Evolutionary conservation across 2,329 filamentous ascomycete species (phyloP), one percentile per base, ranked within the genome.

Genomic region (Trichoderma atrobrunneum): DNA sequence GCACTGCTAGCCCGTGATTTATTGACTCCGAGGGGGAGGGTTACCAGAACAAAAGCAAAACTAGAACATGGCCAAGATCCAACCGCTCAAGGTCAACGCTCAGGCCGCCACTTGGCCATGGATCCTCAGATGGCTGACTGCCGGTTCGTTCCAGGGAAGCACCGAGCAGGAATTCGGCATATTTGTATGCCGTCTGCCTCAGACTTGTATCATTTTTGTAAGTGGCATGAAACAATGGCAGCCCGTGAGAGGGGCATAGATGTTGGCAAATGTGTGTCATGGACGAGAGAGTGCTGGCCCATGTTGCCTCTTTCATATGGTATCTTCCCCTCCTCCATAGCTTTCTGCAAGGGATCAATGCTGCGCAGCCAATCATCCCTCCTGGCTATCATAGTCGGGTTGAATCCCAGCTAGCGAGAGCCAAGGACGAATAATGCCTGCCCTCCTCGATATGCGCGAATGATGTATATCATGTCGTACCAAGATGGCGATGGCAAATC

Each of bases 1-100:
- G 26, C 70, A 56, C 36, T 61, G 36, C 26, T 61, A 48, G 70
- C 54, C 66, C 30, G 34, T 61, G 70, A 57, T 34, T 69, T 69
- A 57, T 68, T 68, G 70, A 59, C 39, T 30, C 32, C 26, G 62
- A 24, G 26, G 65, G 66, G 39, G 36, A 26, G 70, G 66, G 28
- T 36, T 24, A 32, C 24, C 30, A 63, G 43, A 34, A 21, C 21
- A 62, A 72, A 72, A 69, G 21, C 30, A 43, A 72, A 62, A 32
- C 12, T 12, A 30, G 11, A 24, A 24, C 30, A 26, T 54, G 39
- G 21, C 57, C 39, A 70, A 61, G 56, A n/a, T 56, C 30, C 34
- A 61, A 54, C 28, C 39, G 32, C 51, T 54, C 64, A 43, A 43
- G 64, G 70, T 34, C 21, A 61, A 63, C 24, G 70, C 70, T 62